phyloP scores from a whole-genome alignment of 495 filamentous ascomycete genomes.

The Annulohypoxylon stygium region DNA sequence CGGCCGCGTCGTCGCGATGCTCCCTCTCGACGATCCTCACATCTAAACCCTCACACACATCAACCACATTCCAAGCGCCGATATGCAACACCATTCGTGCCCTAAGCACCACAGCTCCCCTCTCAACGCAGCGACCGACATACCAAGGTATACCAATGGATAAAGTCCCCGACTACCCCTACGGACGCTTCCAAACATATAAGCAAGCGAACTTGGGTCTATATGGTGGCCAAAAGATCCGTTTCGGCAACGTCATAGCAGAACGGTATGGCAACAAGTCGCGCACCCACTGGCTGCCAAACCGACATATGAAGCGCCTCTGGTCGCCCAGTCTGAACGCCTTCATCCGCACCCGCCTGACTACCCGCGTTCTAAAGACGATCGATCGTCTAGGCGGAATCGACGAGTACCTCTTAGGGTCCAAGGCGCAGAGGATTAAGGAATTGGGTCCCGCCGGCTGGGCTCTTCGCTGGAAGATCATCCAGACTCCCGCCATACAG shows the following conservation, averaged over 20 bases:
- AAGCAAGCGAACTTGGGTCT: slow-evolving; percentile 91
- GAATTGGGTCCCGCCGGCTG: slow-evolving; percentile 90
- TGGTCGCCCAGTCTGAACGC: slow-evolving; percentile 75
- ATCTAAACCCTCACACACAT: slow-evolving; percentile 17
- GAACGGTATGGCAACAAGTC: slow-evolving; percentile 83
- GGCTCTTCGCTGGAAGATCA: slow-evolving; percentile 85
- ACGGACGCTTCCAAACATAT: slow-evolving; percentile 81
- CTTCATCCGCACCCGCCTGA: slow-evolving; percentile 79
- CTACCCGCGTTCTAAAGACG: slow-evolving; percentile 81
- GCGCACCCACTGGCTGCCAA: slow-evolving; percentile 87
- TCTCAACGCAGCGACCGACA: slow-evolving; percentile 47
- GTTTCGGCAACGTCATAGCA: slow-evolving; percentile 93
- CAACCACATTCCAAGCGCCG: slow-evolving; percentile 34
- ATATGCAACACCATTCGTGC: slow-evolving; percentile 33
- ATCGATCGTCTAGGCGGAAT: slow-evolving; percentile 89
- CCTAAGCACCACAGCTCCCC: slow-evolving; percentile 44
- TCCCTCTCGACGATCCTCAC: slow-evolving; percentile 19
- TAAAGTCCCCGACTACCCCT: slow-evolving; percentile 81
- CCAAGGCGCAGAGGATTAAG: slow-evolving; percentile 77
- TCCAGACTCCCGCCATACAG: slow-evolving; percentile 76
- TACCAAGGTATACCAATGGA: slow-evolving; percentile 50
- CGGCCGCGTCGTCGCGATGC: slow-evolving; percentile 37
- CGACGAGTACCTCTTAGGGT: slow-evolving; percentile 88
- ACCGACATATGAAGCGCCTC: slow-evolving; percentile 82
- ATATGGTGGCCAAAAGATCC: slow-evolving; percentile 81